Base-by-base conservation (phyloP, 257 asterid species). In the Solanum pimpinellifolium region DNA sequence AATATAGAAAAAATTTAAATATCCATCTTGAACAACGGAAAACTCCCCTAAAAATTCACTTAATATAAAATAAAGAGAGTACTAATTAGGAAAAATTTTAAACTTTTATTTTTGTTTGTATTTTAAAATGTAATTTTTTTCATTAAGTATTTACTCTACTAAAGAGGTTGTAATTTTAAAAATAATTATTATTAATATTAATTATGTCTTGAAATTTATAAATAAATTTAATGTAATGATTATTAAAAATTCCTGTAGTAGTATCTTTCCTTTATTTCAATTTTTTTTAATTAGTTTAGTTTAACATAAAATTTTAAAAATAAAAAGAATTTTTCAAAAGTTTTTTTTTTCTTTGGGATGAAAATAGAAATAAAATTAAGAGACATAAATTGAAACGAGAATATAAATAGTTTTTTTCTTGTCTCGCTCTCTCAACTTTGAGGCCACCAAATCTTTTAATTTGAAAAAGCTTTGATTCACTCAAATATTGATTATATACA, bases 401-500 rank as follows among this genome's bases (percentile, higher is more conserved):
- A 11, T 68, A 27, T 35, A 80, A 46, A 27, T 78, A 47, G 12
- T 18, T 6, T 47, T 25, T 25, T 49, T 9, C 1, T 29, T 16
- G 44, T 80, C 27, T 29, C 27, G 27, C 33, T 80, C 84, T 47
- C 27, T 80, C 29, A 9, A 80, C 29, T 80, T 47, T 46, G 44
- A 80, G 85, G 69, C 85, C 85, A 80, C 85, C 85, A 80, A 80
- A 46, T 47, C 44, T 18, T 25, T 78, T 78, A 10, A 42, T 78
- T 46, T 27, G 65, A 78, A 78, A 78, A 47, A 78, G 7, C 84
- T 80, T 80, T 80, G 12, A 80, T 80, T 80, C 85, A 18, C 69
- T 80, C 68, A 47, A 80, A 80, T 80, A 47, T 29, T 16, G 16
- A 47, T 37, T 70, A 33, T 14, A 77, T 15, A 27, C 12, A 47